Conservation (phyloP, 1,139 yeast genomes). For the Hansenula sp. region DNA sequence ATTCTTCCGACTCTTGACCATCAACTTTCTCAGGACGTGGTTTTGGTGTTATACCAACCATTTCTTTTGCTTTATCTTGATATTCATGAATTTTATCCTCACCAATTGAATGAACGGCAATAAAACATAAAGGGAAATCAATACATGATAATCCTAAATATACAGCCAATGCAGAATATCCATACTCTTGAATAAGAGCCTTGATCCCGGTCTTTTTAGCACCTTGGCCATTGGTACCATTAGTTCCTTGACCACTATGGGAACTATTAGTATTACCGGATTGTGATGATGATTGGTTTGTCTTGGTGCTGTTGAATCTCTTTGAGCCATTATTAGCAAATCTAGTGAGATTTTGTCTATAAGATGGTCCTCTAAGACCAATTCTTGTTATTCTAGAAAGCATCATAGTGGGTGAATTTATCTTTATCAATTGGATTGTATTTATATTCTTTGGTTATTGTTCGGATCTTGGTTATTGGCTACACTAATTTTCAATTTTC, state of each 20-base stretch:
- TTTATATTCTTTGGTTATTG: too few relatives aligned
- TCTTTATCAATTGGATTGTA: too few relatives aligned
- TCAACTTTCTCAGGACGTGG: slow-evolving; percentile 20
- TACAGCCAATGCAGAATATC: slow-evolving; percentile 86
- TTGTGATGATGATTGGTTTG: slow-evolving; percentile 4
- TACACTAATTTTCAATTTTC: too few relatives aligned
- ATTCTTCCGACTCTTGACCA: slow-evolving; percentile 13
- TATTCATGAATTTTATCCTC: slow-evolving; percentile 68
- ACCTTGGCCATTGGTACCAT: not conserved
- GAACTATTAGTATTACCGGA: not conserved
- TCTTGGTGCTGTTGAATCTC: slow-evolving; percentile 12
- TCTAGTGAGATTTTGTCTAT: slow-evolving; percentile 2
- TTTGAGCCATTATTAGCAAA: slow-evolving; percentile 1
- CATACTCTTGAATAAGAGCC: slow-evolving; percentile 78
- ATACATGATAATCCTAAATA: slow-evolving; percentile 65
- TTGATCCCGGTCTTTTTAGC: slow-evolving; percentile 50
- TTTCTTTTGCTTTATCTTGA: slow-evolving; percentile 56
- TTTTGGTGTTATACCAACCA: slow-evolving; percentile 40
- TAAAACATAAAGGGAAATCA: slow-evolving; percentile 80
- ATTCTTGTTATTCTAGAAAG: slow-evolving; percentile 4
- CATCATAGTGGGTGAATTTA: slow-evolving; percentile 1
- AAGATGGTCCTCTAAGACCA: slow-evolving; percentile 6
- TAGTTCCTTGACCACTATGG: not conserved
- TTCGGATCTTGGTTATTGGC: too few relatives aligned
- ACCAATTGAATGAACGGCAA: slow-evolving; percentile 82